A percentile compares a stretch with the other conserved stretches of the same genome.
These are phyloP conservation scores for Chytriomyces confervae DNA, from an alignment of 192 early-diverging fungal genomes.

Conservation along the genomic window DNA sequence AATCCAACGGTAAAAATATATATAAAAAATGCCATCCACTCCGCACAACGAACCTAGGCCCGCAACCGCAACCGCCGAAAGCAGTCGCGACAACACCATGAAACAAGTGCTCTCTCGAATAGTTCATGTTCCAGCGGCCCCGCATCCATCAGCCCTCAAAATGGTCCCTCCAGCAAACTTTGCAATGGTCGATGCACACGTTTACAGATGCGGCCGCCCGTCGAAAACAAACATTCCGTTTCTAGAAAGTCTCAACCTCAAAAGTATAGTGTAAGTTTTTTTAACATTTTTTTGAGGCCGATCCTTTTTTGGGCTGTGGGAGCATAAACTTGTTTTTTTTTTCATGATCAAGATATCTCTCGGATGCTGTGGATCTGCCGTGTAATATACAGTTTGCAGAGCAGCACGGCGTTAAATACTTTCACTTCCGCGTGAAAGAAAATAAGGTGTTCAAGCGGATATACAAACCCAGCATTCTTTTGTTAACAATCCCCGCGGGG, in stretches of 20 bases:
- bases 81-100: no score
- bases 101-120: background rate
- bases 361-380: slow-evolving; percentile 87
- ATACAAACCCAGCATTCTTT: background rate
- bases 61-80: no score
- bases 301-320: background rate
- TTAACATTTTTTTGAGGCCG: background rate
- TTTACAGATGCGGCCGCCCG: slow-evolving; percentile 95
- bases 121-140: slow-evolving; percentile 9
- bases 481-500: background rate
- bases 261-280: slow-evolving; percentile 78
- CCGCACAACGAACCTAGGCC: no score
- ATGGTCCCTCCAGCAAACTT: slow-evolving; percentile 94
- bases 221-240: slow-evolving; percentile 93
- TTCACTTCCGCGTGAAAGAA: slow-evolving; percentile 88
- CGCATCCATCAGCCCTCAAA: slow-evolving; percentile 21
- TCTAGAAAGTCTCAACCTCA: slow-evolving; percentile 82
- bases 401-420: slow-evolving; percentile 77
- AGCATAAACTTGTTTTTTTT: background rate
- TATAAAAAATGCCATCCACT: no score
- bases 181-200: slow-evolving; percentile 89
- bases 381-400: slow-evolving; percentile 87
- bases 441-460: slow-evolving; percentile 75
- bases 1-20: no score
- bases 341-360: slow-evolving; percentile 70